Conservation (phyloP, 2,329 filamentous ascomycete species). For the Phoma herbarum region DNA sequence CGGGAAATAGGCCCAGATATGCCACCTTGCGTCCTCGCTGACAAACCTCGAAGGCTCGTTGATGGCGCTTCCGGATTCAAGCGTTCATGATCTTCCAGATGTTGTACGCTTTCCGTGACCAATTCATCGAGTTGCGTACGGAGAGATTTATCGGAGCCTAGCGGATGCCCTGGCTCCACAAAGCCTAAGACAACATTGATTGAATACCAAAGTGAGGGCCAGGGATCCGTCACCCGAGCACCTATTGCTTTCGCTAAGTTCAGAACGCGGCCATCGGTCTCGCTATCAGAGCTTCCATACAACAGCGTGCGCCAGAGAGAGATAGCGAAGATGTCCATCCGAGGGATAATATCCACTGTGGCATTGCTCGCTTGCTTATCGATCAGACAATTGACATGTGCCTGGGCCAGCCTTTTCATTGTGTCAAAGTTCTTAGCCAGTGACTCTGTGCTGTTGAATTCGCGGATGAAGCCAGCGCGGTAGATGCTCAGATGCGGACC, state of each 20-base stretch:
- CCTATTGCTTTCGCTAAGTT: conserved; percentile 1
- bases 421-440: not conserved
- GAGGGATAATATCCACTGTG: not conserved
- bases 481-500: conserved; percentile 2
- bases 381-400: not conserved
- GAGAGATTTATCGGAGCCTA: not conserved
- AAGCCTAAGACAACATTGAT: conserved; percentile 3
- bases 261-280: not conserved
- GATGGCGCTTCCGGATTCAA: conserved; percentile 4
- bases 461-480: conserved; percentile 4
- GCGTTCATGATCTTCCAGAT: not conserved
- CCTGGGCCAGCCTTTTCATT: not conserved
- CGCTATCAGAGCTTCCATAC: conserved; percentile 6
- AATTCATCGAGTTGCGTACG: not conserved
- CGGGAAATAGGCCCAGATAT: not conserved
- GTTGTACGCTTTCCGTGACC: not conserved
- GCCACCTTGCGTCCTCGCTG: conserved; percentile 1
- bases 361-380: not conserved
- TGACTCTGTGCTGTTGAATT: conserved; percentile 3
- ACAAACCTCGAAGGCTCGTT: conserved; percentile 7
- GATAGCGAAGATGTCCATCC: conserved; percentile 1
- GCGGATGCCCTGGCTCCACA: not conserved
- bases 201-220: conserved; percentile 6
- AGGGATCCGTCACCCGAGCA: conserved; percentile 4
- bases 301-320: not conserved